Percentiles rank a stretch among this genome's conserved stretches.
These are phyloP conservation scores for Candida oleophila DNA, from an alignment of 805 yeast genomes.

Conservation along the genomic window DNA sequence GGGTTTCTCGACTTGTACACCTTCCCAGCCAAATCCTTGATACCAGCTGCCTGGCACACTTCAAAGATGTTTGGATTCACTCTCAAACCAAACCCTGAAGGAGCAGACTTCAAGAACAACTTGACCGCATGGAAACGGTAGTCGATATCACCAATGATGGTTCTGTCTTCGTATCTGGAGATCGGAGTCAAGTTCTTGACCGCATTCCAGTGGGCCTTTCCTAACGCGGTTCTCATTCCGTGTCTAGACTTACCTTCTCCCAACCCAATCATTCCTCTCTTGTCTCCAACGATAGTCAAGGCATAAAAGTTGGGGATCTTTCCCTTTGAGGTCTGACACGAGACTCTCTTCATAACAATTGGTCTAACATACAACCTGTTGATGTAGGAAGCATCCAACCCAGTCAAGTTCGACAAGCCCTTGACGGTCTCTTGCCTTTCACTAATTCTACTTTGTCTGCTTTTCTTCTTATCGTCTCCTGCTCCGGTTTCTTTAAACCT, in stretches of 20 bases:
- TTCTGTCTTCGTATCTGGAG: slow-evolving; percentile 88
- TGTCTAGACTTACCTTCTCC: slow-evolving; percentile 92
- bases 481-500: slow-evolving; percentile 27
- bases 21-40: slow-evolving; percentile 88
- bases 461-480: slow-evolving; percentile 10
- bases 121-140: slow-evolving; percentile 85
- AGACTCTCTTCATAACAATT: slow-evolving; percentile 72
- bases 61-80: slow-evolving; percentile 89
- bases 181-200: slow-evolving; percentile 77
- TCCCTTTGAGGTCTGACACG: slow-evolving; percentile 91
- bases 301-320: slow-evolving; percentile 81
- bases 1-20: slow-evolving; percentile 90
- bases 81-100: slow-evolving; percentile 90
- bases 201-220: slow-evolving; percentile 92
- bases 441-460: slow-evolving; percentile 12
- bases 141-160: slow-evolving; percentile 81
- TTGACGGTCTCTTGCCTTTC: slow-evolving; percentile 38
- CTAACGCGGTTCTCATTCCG: slow-evolving; percentile 69
- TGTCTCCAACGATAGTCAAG: slow-evolving; percentile 87
- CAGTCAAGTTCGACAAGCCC: slow-evolving; percentile 62
- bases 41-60: slow-evolving; percentile 90
- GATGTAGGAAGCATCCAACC: slow-evolving; percentile 62
- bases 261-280: slow-evolving; percentile 88
- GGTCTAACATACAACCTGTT: slow-evolving; percentile 62
- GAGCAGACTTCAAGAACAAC: slow-evolving; percentile 78